A percentile compares a stretch with the other conserved stretches of the same genome.
These are phyloP conservation scores for Sporothrix euskadiensis DNA, from an alignment of 2,329 filamentous ascomycete species.

Conservation along the genomic window DNA sequence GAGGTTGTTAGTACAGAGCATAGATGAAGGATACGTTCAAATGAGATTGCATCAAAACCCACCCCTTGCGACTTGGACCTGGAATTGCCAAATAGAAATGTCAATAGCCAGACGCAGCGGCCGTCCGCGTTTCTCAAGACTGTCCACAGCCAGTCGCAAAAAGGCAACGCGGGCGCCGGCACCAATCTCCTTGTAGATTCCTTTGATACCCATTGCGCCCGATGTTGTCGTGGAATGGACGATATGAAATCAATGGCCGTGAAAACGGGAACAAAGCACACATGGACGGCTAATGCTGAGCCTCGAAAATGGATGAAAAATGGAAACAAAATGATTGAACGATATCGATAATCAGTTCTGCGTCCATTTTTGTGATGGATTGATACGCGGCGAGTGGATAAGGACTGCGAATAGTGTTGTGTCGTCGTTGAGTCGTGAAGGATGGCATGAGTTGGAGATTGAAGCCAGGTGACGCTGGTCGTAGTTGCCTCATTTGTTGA, in stretches of 20 bases:
- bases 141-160: conserved; percentile 76
- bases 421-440: neutral
- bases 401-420: neutral
- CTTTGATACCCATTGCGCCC: conserved; percentile 66
- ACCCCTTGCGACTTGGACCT: conserved; percentile 80
- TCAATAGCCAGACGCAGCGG: conserved; percentile 89
- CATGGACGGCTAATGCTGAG: neutral
- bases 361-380: neutral
- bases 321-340: neutral
- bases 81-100: conserved; percentile 96
- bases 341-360: neutral
- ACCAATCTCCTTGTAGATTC: conserved; percentile 87
- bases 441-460: neutral
- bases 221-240: no score
- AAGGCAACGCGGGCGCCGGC: conserved; percentile 76
- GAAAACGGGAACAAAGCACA: neutral
- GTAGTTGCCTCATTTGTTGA: conserved; percentile 37
- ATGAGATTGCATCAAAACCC: conserved; percentile 20
- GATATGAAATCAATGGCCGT: neutral
- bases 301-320: neutral
- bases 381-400: neutral
- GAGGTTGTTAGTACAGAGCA: conserved; percentile 24
- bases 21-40: neutral
- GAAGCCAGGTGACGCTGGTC: neutral
- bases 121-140: conserved; percentile 67